These are phyloP conservation scores for Infundibulicybe gibba DNA, from an alignment of 768 basidiomycete species.

Conservation along the genomic window DNA sequence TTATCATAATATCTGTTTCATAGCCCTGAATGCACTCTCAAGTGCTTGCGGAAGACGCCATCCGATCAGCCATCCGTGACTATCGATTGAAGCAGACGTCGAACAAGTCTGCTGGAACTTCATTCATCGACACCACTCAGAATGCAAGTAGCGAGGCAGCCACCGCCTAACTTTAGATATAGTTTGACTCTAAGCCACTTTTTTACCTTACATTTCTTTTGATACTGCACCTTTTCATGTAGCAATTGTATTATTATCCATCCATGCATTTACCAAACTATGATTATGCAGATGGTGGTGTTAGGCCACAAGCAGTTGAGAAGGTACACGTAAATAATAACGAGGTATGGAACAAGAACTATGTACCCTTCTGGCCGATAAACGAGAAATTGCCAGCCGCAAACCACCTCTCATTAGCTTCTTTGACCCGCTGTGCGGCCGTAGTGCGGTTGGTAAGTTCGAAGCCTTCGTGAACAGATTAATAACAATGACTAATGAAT, in stretches of 20 bases:
- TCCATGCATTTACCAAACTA: slow-evolving; percentile 11
- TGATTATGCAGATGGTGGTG: slow-evolving; percentile 1
- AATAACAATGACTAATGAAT: slow-evolving; percentile 4
- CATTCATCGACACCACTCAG: slow-evolving; percentile 67
- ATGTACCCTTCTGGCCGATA: slow-evolving; percentile 49
- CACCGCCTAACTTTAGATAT: slow-evolving; percentile 26
- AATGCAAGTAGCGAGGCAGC: slow-evolving; percentile 51
- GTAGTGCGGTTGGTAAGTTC: slow-evolving; percentile 93
- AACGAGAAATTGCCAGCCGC: slow-evolving; percentile 82
- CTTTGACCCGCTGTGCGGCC: slow-evolving; percentile 83
- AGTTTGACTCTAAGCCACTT: background rate
- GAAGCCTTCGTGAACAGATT: slow-evolving; percentile 53
- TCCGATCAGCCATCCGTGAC: slow-evolving; percentile 95
- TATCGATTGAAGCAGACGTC: slow-evolving; percentile 82
- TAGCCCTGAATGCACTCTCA: slow-evolving; percentile 9
- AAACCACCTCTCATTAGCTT: slow-evolving; percentile 98
- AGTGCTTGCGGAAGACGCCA: slow-evolving; percentile 98
- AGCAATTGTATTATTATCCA: slow-evolving; percentile 26
- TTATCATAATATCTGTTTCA: slow-evolving; percentile 5
- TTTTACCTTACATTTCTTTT: slow-evolving; percentile 8
- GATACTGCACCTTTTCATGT: slow-evolving; percentile 11
- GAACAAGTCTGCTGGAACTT: slow-evolving; percentile 45
- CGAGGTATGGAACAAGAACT: slow-evolving; percentile 2
- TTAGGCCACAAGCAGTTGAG: background rate
- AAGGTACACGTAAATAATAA: slow-evolving; percentile 3